These are phyloP conservation scores for Huiozyma naganishii DNA, from an alignment of 805 yeast species.

Conservation along the genomic window DNA sequence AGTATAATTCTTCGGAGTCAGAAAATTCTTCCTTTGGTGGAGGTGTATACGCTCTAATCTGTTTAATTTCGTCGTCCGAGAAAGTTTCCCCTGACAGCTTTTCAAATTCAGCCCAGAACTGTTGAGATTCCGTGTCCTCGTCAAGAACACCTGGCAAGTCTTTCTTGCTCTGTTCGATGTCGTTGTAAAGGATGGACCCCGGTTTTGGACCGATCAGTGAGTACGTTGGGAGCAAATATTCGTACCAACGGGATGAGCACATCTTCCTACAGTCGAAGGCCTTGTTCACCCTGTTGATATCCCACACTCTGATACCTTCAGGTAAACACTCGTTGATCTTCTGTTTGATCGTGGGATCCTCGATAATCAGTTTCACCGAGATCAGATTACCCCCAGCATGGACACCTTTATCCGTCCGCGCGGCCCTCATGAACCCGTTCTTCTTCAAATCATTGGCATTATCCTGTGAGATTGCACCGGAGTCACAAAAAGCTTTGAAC, in stretches of 20 bases:
- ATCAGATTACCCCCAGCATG: slow-evolving; percentile 95
- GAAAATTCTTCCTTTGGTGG: slow-evolving; percentile 31
- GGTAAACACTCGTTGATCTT: slow-evolving; percentile 73
- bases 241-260: slow-evolving; percentile 94
- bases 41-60: slow-evolving; percentile 23
- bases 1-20: slow-evolving; percentile 29
- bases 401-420: slow-evolving; percentile 89
- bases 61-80: slow-evolving; percentile 17
- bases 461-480: slow-evolving; percentile 82
- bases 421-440: slow-evolving; percentile 77
- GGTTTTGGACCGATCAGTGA: slow-evolving; percentile 89
- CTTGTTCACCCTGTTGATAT: slow-evolving; percentile 76
- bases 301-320: slow-evolving; percentile 86
- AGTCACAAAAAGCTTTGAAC: slow-evolving; percentile 69
- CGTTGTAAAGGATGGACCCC: slow-evolving; percentile 48
- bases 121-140: slow-evolving; percentile 55
- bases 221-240: slow-evolving; percentile 86
- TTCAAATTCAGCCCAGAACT: slow-evolving; percentile 50
- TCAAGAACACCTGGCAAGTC: slow-evolving; percentile 50
- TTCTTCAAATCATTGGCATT: slow-evolving; percentile 84
- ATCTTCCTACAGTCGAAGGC: slow-evolving; percentile 89
- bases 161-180: slow-evolving; percentile 41
- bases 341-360: slow-evolving; percentile 50
- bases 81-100: slow-evolving; percentile 32
- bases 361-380: slow-evolving; percentile 59